Evolutionary conservation across 148 eudicot genomes (phyloP), one percentile per base, ranked within the genome.

Genomic region (Pharnaceum exiguum): DNA sequence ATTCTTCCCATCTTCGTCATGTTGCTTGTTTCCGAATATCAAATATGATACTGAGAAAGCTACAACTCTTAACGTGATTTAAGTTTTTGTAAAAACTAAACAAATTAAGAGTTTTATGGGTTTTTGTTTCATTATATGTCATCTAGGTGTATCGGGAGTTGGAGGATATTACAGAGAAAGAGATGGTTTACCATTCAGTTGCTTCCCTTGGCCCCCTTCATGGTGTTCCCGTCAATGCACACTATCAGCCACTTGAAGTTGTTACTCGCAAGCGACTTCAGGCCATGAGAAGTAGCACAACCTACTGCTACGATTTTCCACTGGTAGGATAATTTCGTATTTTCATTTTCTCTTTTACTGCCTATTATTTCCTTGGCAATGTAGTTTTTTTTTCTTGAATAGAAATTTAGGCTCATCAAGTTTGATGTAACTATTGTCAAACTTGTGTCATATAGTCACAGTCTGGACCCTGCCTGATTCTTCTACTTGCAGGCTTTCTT

Each of bases 261-360:
- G 81, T 94, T 70, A 82, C 88, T 64, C 80, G 80, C 63, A 94
- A 82, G 59, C 87, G 99, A 51, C 84, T 94, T 62, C 60, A 80
- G 63, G 95, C 99, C 71, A 75, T 89, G 73, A 94, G 75, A 78
- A 86, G 80, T 83, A 89, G 67, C 85, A 94, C 99, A 7, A 89
- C 99, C 60, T 94, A 94, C 68, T 94, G 99, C 79, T 89, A 94
- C 60, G 99, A 94, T 73, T 94, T 89, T 71, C 88, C 95, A 27
- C 74, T 90, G 97, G 97, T 90, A 74, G 53, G 16, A 32, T n/a
- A 42, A 16, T 43, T 30, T n/a, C 5, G 38, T 7, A 22, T 32
- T 13, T 28, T 12, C 58, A 31, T 16, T 42, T 33, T 23, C 4
- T 25, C n/a, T 25, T 17, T n/a, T 18, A 37, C 22, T 8, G 2